Base-by-base conservation (phyloP, 805 yeast species). In the Zygotorulaspora sp. region DNA sequence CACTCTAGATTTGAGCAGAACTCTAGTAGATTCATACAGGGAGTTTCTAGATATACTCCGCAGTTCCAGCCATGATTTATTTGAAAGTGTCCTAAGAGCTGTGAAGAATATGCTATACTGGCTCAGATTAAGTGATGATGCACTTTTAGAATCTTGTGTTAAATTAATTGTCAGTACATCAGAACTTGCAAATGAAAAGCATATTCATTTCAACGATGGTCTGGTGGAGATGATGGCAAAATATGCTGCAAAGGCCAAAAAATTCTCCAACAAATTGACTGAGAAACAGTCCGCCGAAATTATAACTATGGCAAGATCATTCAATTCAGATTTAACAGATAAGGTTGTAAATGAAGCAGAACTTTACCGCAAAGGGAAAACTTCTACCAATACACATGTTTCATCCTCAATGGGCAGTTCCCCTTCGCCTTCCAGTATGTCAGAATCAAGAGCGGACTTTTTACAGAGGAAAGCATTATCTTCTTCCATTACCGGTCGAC, bases 101-200 rank as follows among this genome's bases (percentile, higher is more conserved):
- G 75, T 89, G 43, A 71, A 71, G 10, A 68, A 78, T 36, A 78
- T 85, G 68, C 70, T 85, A 22, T 80, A 78, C 26, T 84, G 97
- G 94, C 67, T 90, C 19, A 71, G 92, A 42, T 66, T 90, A 32
- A 86, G 90, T 42, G 97, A 89, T 59, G 67, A 75, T 5, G 83
- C 87, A 2, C 66, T 90, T 31, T 43, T 62, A 14, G 66, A 62
- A 17, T 74, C 86, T 1, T 86, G 96, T 67, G 89, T 85, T 5
- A 70, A 72, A 16, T 65, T 87, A 32, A 82, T 84, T 4, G 72
- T 78, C 35, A 71, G 74, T 29, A 77, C 86, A 0, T 67, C 87
- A 31, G 83, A 79, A 47, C 59, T 83, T 30, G 84, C 88, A 0
- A 60, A 64, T 20, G 80, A 76, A 27, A 63, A 78, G 26, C 54